Base-by-base conservation (phyloP, 2,329 filamentous ascomycete species). In the Lecanicillium sp. region DNA sequence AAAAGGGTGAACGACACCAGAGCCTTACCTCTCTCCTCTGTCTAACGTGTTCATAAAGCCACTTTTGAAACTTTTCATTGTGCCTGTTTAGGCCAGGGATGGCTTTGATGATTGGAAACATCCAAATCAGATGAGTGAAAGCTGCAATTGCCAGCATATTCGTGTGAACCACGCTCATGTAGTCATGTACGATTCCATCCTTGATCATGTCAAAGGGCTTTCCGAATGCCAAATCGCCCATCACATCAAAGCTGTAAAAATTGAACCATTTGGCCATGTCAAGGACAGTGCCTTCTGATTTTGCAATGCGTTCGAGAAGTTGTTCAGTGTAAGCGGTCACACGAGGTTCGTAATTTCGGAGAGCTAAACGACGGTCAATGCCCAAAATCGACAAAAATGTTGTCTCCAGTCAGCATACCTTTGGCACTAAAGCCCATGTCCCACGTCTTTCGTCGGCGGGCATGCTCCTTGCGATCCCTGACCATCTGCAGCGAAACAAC, bases 171-270 rank as follows among this genome's bases (percentile, higher is more conserved):
- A 48, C 45, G 7, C 42, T 47, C 47, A 56, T 54, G 18, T 46
- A 56, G 37, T 48, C 49, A 32, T 53, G 49, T 28, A 51, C 49
- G 9, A 51, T 38, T 4, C 51, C 54, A 2, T 46, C 42, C 18
- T 40, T 43, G 12, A 65, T 47, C 59, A 60, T 59, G 9, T 55
- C 46, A 33, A 62, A 65, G 5, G 51, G 48, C 20, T 54, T 50
- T 1, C 56, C 59, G 32, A 65, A 65, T 4, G 57, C 62, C 28
- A 67, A 47, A 34, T 65, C 58, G 2, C 59, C 62, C 63, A 66
- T 64, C 5, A 64, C 52, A 15, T 64, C 62, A 29, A 63, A 63
- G 16, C 53, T 53, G 36, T 57, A 60, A 32, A 58, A 59, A 38
- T 54, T 57, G 41, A 59, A 56, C 53, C 55, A 59, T 4, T 49